Base-by-base conservation (phyloP, 2,329 filamentous ascomycete genomes). In the Ophiostoma ulmi region DNA sequence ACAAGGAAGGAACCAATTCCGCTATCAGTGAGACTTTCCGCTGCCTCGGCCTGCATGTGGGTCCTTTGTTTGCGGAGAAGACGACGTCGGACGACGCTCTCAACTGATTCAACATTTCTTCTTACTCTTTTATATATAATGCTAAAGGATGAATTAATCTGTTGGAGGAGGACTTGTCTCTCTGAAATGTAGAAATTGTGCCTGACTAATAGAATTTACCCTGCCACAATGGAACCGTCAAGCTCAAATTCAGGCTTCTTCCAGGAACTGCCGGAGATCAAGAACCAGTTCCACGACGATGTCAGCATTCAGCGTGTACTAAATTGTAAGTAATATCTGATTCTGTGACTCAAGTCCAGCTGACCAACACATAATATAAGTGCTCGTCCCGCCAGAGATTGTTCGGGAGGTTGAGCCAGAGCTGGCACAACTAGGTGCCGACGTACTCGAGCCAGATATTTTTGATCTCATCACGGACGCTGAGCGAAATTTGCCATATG, bases 401-500 rank as follows among this genome's bases (percentile, higher is more conserved):
- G 76, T 80, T 20, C 75, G 76, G 0, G 74, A 80, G 44, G 80
- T 83, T 48, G 77, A 79, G 67, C 77, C 80, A 2, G 84, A 85
- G 70, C 78, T 87, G 14, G 77, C 80, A 8, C 75, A 78, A 10
- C 81, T 89, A 39, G 86, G 83, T 63, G 78, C 83, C 22, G 81
- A 85, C 38, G 85, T 88, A 11, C 78, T 90, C 35, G 82, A 84
- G 0, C 81, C 84, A 26, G 77, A 82, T 65, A 79, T 88, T n/a
- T 83, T 90, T 64, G 77, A 82, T 73, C 86, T 83, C 79, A 78
- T 90, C 22, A 85, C 85, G 0, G 87, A 92, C 76, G 86, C 90
- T 0, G 90, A 92, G 77, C 83, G 80, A 61, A 88, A 90, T 73
- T 84, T 86, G 64, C 89, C 89, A 0, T 86, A 87, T 41, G 78